Evolutionary conservation across 257 asterid genomes (phyloP), one percentile per base, ranked within the genome.

Genomic region (Ophiorrhiza pumila): DNA sequence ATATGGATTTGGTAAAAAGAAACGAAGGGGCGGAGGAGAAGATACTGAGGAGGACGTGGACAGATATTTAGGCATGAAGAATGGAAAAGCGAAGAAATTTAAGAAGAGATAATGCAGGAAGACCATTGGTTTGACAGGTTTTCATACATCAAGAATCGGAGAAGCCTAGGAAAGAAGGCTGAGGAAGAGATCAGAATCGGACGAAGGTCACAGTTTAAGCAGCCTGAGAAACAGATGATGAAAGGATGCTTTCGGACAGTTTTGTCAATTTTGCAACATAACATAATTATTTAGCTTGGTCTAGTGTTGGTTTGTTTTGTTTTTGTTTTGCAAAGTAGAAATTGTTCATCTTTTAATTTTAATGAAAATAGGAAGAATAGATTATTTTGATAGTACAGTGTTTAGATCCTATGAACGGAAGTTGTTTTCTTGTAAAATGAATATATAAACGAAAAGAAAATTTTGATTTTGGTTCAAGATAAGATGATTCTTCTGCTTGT

Each of bases 21-120:
- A 63, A 63, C 68, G 68, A 0, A 63, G 68, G 45, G 68, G 68
- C 50, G 50, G 43, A 18, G 68, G 68, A 63, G 68, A 63, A 37
- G 68, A 63, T 39, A 50, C 68, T n/a, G 68, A 63, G 50, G 68
- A 63, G 14, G 68, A 63, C 17, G 23, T 63, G 50, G 68, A 63
- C 49, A 37, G 68, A 39, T 63, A 37, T 39, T 63, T 63, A 22
- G 50, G 18, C 65, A 5, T n/a, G 65, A 59, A 57, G 34, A 10
- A 63, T 63, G 68, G 68, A 23, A 63, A 39, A 63, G 31, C 47
- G n/a, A 63, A 63, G 34, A 63, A 63, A 32, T 7, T 22, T 3
- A 63, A 63, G 58, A 52, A 52, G 68, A 63, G 50, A n/a, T 63
- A 32, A 63, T 22, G 32, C 46, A 35, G 15, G 27, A 15, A 62